Base-by-base conservation (phyloP, 352 stramenopile species). In the Pythium aphanidermatum region DNA sequence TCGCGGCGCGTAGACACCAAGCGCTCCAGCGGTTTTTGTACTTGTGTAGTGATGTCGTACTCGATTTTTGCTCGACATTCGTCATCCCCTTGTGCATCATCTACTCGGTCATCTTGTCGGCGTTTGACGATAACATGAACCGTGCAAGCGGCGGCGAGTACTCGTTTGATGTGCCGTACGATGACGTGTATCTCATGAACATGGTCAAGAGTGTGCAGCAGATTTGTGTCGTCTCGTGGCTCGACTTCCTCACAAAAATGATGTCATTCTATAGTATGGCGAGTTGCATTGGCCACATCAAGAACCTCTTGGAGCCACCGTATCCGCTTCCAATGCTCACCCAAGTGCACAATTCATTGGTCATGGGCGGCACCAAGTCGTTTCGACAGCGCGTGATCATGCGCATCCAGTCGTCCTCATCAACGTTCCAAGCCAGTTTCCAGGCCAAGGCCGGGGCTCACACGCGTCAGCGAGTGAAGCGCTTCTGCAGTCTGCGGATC, bases 231-330 rank as follows among this genome's bases (percentile, higher is more conserved):
- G 24, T 50, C 14, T 32, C 14, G 6, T 57, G 39, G 37, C 31
- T 45, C 36, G 48, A 50, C 25, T 46, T 57, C 16, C 3, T 50
- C 4, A 36, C 38, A 24, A 57, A 57, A 31, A 42, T 57, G 29
- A 29, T 57, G 24, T 40, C 48, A 17, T 57, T 57, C 27, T 16
- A 38, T 21, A 50, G 38, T 31, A 57, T 57, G 48, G 23, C 32
- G 2, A 34, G 31, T 12, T 50, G 48, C 32, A 31, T 57, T 5
- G 21, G 23, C 23, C 23, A 46, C 25, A 33, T 49, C 39, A 36
- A 16, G 23, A 9, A 14, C 2, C 40, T 55, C 23, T 19, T 55
- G 11, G 27, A 25, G 12, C 11, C 23, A n/a, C 28, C 26, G 2
- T 13, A n/a, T n/a, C n/a, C n/a, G n/a, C 4, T 13, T 47, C 13